These are phyloP conservation scores for Berberis thunbergii DNA, from an alignment of 164 flowering plant genomes.

Conservation along the genomic window DNA sequence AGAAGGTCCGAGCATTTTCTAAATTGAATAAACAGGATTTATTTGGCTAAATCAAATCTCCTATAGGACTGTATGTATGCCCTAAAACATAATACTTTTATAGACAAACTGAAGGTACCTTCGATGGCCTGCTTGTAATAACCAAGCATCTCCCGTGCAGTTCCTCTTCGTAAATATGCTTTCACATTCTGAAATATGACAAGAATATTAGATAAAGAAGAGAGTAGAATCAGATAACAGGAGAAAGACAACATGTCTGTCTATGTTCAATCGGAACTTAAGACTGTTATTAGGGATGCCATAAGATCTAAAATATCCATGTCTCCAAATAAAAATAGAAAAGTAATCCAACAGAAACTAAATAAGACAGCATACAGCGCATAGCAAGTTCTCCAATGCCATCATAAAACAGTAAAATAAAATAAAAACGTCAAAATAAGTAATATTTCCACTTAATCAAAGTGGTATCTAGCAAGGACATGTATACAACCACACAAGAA, in stretches of 20 bases:
- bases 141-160: conserved; percentile 94
- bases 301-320: no score
- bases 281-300: no score
- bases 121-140: conserved; percentile 83
- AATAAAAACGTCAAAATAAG: neutral
- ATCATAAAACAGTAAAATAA: neutral
- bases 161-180: conserved; percentile 87
- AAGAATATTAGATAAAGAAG: neutral
- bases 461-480: neutral
- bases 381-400: no score
- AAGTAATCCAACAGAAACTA: no score
- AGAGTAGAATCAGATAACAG: neutral
- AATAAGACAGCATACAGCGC: neutral
- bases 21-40: no score
- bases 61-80: neutral
- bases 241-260: neutral
- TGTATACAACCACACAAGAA: neutral
- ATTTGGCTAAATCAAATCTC: no score
- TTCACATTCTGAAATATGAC: conserved; percentile 60
- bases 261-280: neutral
- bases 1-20: no score
- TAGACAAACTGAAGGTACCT: conserved; percentile 29
- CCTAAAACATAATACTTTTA: neutral
- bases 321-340: no score
- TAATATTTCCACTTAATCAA: neutral